Base-by-base conservation (phyloP, 2,329 filamentous ascomycete genomes). In the Alternaria metachromatica region DNA sequence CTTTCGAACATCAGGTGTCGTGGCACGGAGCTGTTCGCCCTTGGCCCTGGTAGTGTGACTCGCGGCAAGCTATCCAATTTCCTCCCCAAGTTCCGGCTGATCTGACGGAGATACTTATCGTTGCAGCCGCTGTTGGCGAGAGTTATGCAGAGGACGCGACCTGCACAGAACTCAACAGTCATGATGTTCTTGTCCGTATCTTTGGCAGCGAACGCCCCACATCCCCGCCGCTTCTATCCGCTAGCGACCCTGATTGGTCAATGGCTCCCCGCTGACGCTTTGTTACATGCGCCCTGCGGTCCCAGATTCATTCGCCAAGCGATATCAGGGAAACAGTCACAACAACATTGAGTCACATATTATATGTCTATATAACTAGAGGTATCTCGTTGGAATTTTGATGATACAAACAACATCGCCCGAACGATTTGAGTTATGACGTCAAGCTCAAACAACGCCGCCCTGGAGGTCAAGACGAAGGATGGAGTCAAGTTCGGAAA, bases 401-500 rank as follows among this genome's bases (percentile, higher is more conserved):
- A 48, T 48, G 18, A 7, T 54, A 18, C 28, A 43, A 46, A 30
- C 15, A 55, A 21, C 11, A 15, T 41, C 6, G 2, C 57, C 23
- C n/a, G 7, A 44, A 7, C 25, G n/a, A 5, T 21, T 55, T 53
- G 25, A 67, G 53, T 63, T 55, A 72, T 72, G 70, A 65, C 68
- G 45, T 63, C 61, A 58, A 37, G 41, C n/a, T 26, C 8, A 2
- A 30, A 45, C 12, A 54, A 48, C n/a, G 37, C 62, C n/a, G 58
- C 54, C 21, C 45, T 72, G 60, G 58, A 65, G 5, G 45, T 68
- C 8, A 64, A 59, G 61, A 70, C 72, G 37, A 71, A 70, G 26
- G 63, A 70, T 50, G 70, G 70, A 8, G 60, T 71, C 6, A 69
- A 62, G 65, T 89, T 88, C 71, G 87, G 87, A 13, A 83, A 81